Evolutionary conservation across 352 stramenopile genomes (phyloP).

Genomic region (Globisporangium yorkense): DNA sequence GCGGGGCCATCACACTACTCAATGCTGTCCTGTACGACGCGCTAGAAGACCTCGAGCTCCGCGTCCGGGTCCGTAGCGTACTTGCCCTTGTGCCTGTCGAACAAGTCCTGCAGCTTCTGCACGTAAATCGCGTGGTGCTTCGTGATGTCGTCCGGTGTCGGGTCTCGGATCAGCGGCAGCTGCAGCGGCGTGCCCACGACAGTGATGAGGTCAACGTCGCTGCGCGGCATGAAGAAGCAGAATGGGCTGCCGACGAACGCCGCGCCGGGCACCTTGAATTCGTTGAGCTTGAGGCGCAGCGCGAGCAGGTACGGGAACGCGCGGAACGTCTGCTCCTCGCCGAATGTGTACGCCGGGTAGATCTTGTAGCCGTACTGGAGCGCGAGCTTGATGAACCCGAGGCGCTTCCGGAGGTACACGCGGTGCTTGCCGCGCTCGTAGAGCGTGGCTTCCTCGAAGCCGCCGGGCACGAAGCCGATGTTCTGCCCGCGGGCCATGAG

Average conservation of each 20-base stretch:
- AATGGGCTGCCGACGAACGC: conserved; percentile 63
- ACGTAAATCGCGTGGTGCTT: conserved; percentile 90
- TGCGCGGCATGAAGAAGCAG: conserved; percentile 82
- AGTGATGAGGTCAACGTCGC: conserved; percentile 75
- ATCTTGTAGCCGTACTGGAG: conserved; percentile 89
- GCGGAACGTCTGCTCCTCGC: conserved; percentile 85
- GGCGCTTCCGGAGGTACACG: conserved; percentile 88
- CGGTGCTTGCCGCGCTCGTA: conserved; percentile 76
- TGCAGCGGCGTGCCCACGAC: conserved; percentile 86
- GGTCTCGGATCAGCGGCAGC: conserved; percentile 85
- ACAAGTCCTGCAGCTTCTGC: conserved; percentile 69
- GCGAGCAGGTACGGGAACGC: conserved; percentile 79
- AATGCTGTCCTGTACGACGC: neutral
- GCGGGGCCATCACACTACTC: too few species aligned
- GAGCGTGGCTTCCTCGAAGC: conserved; percentile 93
- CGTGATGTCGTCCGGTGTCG: conserved; percentile 81
- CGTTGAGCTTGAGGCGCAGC: conserved; percentile 77
- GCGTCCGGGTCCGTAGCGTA: conserved; percentile 66
- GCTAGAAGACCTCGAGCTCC: conserved; percentile 46
- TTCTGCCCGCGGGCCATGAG: conserved; percentile 57
- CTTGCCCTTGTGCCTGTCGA: conserved; percentile 79
- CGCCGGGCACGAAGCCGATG: conserved; percentile 83
- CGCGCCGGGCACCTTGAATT: conserved; percentile 76
- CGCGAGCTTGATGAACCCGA: conserved; percentile 92
- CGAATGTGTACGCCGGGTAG: conserved; percentile 90